phyloP scores from a whole-genome alignment of 768 basidiomycete genomes.

The Nevesoporus exiguus region DNA sequence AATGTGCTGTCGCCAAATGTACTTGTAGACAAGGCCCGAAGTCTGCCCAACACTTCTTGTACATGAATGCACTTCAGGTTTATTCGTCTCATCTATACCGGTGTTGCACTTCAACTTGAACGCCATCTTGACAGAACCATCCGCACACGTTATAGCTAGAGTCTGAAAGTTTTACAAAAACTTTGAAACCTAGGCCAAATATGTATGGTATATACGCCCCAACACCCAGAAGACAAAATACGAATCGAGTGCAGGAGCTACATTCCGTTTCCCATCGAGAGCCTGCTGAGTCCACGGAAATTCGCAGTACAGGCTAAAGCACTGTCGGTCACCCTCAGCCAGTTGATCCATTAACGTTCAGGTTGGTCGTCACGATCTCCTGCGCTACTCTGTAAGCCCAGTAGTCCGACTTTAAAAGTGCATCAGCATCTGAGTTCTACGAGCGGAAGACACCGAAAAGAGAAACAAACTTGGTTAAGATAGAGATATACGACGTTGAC shows the following conservation, averaged over 20 bases:
- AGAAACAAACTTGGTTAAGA: constrained; percentile 3
- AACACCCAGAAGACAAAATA: too few species aligned
- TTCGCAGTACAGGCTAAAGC: not conserved
- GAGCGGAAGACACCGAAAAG: not conserved
- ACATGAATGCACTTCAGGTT: too few species aligned
- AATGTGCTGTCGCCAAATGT: too few species aligned
- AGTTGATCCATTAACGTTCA: not conserved
- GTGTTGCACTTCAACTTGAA: not conserved
- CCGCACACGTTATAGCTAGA: too few species aligned
- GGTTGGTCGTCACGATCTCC: not conserved
- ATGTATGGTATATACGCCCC: not conserved
- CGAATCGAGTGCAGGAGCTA: not conserved
- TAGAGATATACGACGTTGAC: not conserved
- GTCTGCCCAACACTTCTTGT: too few species aligned
- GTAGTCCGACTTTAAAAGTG: not conserved
- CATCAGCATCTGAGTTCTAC: not conserved
- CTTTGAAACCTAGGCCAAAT: too few species aligned
- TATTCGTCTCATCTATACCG: not conserved
- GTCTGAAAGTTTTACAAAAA: too few species aligned
- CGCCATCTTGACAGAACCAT: too few species aligned
- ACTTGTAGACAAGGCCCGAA: too few species aligned
- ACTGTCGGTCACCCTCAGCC: not conserved
- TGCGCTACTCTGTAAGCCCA: too few species aligned
- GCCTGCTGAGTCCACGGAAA: not conserved
- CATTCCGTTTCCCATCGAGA: not conserved